phyloP scores from a whole-genome alignment of 495 filamentous ascomycete genomes.

The Penicillium paxilli region DNA sequence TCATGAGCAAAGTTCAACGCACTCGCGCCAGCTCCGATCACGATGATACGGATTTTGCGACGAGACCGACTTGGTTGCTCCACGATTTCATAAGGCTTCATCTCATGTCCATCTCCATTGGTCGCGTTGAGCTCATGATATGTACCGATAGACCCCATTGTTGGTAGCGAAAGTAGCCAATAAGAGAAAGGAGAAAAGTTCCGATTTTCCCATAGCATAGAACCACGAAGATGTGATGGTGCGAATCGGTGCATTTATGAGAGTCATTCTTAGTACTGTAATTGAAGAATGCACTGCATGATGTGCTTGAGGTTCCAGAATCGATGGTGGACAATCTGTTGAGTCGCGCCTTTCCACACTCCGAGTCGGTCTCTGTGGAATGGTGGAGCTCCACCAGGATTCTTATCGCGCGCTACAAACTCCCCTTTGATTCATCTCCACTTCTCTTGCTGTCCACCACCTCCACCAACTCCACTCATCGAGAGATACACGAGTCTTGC shows the following conservation, averaged over 20 bases:
- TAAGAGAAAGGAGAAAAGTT: neutral
- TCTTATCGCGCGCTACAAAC: neutral
- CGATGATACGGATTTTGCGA: slow-evolving; percentile 32
- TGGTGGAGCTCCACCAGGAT: slow-evolving; percentile 5
- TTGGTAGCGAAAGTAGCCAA: neutral
- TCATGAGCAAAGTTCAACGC: slow-evolving; percentile 42
- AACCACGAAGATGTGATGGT: neutral
- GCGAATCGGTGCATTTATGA: slow-evolving; percentile 8
- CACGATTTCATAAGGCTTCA: slow-evolving; percentile 30
- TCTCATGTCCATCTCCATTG: neutral
- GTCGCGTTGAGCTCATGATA: slow-evolving; percentile 3
- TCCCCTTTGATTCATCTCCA: neutral
- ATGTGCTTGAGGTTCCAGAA: neutral
- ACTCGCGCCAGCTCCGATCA: slow-evolving; percentile 44
- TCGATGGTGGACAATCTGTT: neutral
- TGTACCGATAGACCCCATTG: slow-evolving; percentile 8
- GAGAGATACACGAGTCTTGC: neutral
- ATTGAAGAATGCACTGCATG: neutral
- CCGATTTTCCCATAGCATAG: neutral
- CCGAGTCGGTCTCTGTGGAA: neutral
- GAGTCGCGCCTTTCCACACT: neutral
- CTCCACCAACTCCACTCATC: slow-evolving; percentile 3
- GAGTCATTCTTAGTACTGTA: neutral
- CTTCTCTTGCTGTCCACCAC: neutral
- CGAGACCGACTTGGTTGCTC: slow-evolving; percentile 41